Evolutionary conservation across 1,139 yeast species (phyloP).

Genomic region (Candida dubliniensis): DNA sequence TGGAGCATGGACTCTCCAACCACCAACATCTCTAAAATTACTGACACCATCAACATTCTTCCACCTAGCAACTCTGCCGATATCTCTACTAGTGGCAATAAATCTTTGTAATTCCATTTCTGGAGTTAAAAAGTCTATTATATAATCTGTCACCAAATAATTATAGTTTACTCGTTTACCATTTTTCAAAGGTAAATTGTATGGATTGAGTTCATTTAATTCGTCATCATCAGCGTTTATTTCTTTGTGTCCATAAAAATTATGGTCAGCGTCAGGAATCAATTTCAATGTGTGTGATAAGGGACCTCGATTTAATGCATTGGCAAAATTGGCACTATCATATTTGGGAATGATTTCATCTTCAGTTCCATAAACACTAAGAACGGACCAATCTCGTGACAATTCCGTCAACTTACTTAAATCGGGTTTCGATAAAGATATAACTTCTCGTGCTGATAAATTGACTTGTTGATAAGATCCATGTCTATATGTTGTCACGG

Average conservation of each 20-base stretch:
- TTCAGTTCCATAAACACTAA: constrained; percentile 69
- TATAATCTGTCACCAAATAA: constrained; percentile 49
- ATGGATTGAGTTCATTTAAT: constrained; percentile 34
- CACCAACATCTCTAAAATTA: constrained; percentile 82
- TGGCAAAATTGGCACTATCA: constrained; percentile 62
- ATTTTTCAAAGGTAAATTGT: constrained; percentile 44
- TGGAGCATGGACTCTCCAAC: constrained; percentile 53
- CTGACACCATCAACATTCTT: constrained; percentile 63
- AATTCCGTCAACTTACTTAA: constrained; percentile 43
- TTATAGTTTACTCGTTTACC: constrained; percentile 56
- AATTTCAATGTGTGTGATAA: constrained; percentile 54
- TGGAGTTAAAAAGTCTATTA: constrained; percentile 54
- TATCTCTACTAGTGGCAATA: constrained; percentile 31
- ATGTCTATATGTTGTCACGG: constrained; percentile 32
- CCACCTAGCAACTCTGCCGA: constrained; percentile 55
- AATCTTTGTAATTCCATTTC: constrained; percentile 55
- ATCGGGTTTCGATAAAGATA: constrained; percentile 54
- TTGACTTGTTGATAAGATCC: constrained; percentile 45
- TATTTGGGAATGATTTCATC: constrained; percentile 66
- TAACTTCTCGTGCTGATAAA: constrained; percentile 54
- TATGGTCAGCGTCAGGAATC: constrained; percentile 75
- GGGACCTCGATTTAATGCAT: constrained; percentile 53
- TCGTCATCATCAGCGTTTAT: constrained; percentile 32
- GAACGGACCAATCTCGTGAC: constrained; percentile 49
- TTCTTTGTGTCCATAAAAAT: constrained; percentile 56